Percentiles rank a stretch among this genome's conserved stretches.
Evolutionary conservation across 768 basidiomycete species (phyloP).

Genomic region (Sporobolomyces phaffii): DNA sequence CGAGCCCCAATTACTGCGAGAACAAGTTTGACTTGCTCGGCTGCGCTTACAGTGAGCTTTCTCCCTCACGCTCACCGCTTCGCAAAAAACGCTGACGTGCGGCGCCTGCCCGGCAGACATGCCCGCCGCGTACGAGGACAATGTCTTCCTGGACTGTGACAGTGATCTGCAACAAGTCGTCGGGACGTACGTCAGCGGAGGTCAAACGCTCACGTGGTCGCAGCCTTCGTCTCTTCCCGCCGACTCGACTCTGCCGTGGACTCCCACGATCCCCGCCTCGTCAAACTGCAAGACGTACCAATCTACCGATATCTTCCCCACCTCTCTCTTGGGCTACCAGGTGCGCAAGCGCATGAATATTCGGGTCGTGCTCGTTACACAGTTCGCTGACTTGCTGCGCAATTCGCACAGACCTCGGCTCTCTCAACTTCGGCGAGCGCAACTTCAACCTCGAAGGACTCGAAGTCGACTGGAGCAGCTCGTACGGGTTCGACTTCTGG

Average conservation of each 20-base stretch:
- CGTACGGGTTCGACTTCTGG: neutral
- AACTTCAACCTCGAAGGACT: neutral
- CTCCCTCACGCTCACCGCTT: neutral
- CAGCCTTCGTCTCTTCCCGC: slow-evolving; percentile 40
- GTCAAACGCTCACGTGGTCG: slow-evolving; percentile 32
- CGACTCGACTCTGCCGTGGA: slow-evolving; percentile 39
- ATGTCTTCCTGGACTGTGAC: slow-evolving; percentile 38
- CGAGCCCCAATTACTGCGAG: slow-evolving; percentile 26
- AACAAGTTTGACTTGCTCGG: slow-evolving; percentile 31
- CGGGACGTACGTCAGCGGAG: slow-evolving; percentile 36
- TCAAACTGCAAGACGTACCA: slow-evolving; percentile 42
- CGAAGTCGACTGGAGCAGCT: too few relatives aligned
- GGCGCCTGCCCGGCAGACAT: slow-evolving; percentile 14
- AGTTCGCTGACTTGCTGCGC: neutral
- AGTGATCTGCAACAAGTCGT: slow-evolving; percentile 40
- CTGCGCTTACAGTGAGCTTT: slow-evolving; percentile 33
- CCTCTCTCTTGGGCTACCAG: slow-evolving; percentile 19
- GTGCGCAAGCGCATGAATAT: too few relatives aligned
- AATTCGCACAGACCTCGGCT: neutral
- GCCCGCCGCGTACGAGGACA: slow-evolving; percentile 35
- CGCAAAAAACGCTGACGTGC: neutral
- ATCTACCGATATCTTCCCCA: slow-evolving; percentile 35
- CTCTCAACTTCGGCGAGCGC: neutral
- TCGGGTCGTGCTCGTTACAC: too few relatives aligned
- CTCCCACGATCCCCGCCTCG: slow-evolving; percentile 38